Evolutionary conservation across 371 early-diverging fungal species (phyloP), one percentile per base, ranked within the genome.

Genomic region (Nematocida parisii): DNA sequence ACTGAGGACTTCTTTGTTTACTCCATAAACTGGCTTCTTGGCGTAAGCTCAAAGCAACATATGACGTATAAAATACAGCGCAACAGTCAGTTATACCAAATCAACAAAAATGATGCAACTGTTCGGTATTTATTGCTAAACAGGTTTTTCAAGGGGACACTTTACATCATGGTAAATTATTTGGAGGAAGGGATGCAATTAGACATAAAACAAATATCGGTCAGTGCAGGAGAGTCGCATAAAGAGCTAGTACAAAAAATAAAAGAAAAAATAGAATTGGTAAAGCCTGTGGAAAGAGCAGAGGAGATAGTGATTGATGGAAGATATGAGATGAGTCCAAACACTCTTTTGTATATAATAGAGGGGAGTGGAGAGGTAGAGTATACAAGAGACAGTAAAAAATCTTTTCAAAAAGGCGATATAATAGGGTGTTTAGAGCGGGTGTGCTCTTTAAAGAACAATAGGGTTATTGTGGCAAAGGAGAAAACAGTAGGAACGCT

Each of bases 121-220:
- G 46, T 67, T 9, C 13, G 6, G 15, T 50, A 67, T 24, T 15
- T 75, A 7, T 55, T 75, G 9, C 57, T 66, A 9, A 66, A 39
- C 45, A 66, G 64, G 75, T 54, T 75, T 24, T 67, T 75, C 46
- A 52, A 55, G 67, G n/a, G 54, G 5, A 66, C 75, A 3, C 22
- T 75, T 9, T 75, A 75, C 52, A 75, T 67, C 0, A 22, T 66
- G 11, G 24, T 66, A 15, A 75, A 75, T 42, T 75, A 75, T 39
- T 24, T 68, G 44, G 75, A 68, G 42, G 67, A 52, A n/a, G 18
- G 47, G 0, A 24, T 66, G 13, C 5, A 67, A 5, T 24, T 61
- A 6, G 75, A 75, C 42, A 40, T 75, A n/a, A 61, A 24, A 22
- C 6, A 40, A 9, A 55, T 75, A 47, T 27, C 13, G 11, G 20